Conservation (phyloP, 495 filamentous ascomycete genomes). For the Daldinia loculata region DNA sequence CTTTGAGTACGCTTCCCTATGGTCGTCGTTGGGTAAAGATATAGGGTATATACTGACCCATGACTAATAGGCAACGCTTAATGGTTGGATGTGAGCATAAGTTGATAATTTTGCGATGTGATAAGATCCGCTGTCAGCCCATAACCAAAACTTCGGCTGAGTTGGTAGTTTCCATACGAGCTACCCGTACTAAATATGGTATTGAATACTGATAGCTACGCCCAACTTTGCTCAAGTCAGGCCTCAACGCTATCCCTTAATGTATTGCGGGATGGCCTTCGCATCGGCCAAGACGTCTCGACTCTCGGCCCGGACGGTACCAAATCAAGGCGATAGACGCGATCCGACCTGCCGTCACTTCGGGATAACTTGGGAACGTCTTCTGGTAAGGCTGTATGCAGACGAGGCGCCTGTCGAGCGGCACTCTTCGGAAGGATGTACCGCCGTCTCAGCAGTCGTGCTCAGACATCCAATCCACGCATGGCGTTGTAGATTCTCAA, state of each 20-base stretch:
- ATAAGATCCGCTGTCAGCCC: not conserved
- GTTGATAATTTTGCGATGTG: not conserved
- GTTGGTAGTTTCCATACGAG: not conserved
- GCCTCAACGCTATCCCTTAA: not conserved
- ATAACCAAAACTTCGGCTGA: not conserved
- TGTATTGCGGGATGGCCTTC: not conserved
- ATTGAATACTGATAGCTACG: not conserved
- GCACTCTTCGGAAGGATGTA: constrained; percentile 34
- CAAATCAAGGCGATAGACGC: not conserved
- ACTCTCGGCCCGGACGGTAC: not conserved
- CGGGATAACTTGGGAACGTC: not conserved
- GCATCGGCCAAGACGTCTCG: not conserved
- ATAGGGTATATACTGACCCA: not conserved
- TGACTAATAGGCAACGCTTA: not conserved
- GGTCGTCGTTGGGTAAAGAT: not conserved
- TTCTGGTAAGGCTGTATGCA: constrained; percentile 2
- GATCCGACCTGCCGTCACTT: not conserved
- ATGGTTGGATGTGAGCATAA: not conserved
- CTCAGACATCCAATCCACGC: constrained; percentile 33
- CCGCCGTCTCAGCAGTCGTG: constrained; percentile 37
- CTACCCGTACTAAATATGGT: not conserved
- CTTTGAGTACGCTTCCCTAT: not conserved
- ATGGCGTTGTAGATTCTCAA: constrained; percentile 4
- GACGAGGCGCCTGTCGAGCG: constrained; percentile 36
- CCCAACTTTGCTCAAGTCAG: not conserved